phyloP scores from a whole-genome alignment of 2,329 filamentous ascomycete species.

The Hypomyces rosellus region DNA sequence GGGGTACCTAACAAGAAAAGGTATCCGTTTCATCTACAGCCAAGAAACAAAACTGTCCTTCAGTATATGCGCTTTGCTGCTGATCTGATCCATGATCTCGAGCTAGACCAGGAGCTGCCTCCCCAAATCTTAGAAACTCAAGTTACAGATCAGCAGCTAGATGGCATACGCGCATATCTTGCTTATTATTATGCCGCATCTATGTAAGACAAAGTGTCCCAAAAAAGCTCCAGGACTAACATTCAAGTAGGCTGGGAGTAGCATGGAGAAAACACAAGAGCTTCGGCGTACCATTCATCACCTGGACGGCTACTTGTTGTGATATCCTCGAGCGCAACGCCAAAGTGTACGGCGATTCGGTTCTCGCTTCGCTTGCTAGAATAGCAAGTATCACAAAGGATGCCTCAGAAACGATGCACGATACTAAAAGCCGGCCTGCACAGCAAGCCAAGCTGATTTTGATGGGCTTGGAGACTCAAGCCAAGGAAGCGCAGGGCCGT shows the following conservation, averaged over 20 bases:
- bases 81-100: slow-evolving; percentile 45
- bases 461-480: slow-evolving; percentile 42
- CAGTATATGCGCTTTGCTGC: slow-evolving; percentile 48
- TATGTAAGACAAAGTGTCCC: slow-evolving; percentile 25
- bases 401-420: slow-evolving; percentile 26
- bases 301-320: slow-evolving; percentile 40
- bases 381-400: slow-evolving; percentile 35
- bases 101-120: slow-evolving; percentile 36
- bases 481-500: slow-evolving; percentile 32
- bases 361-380: slow-evolving; percentile 38
- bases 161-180: slow-evolving; percentile 40
- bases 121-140: neutral
- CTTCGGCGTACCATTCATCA: slow-evolving; percentile 29
- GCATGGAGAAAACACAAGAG: slow-evolving; percentile 31
- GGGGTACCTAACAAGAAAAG: slow-evolving; percentile 23
- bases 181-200: slow-evolving; percentile 38
- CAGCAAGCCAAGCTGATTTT: slow-evolving; percentile 40
- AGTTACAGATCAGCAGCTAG: slow-evolving; percentile 27
- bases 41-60: slow-evolving; percentile 41
- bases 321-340: slow-evolving; percentile 35
- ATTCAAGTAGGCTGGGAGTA: slow-evolving; percentile 28
- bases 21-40: slow-evolving; percentile 50
- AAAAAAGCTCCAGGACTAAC: slow-evolving; percentile 11
- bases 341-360: slow-evolving; percentile 32
- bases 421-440: slow-evolving; percentile 23